phyloP scores from a whole-genome alignment of 306 rosid species.

The Glycine tomentella region DNA sequence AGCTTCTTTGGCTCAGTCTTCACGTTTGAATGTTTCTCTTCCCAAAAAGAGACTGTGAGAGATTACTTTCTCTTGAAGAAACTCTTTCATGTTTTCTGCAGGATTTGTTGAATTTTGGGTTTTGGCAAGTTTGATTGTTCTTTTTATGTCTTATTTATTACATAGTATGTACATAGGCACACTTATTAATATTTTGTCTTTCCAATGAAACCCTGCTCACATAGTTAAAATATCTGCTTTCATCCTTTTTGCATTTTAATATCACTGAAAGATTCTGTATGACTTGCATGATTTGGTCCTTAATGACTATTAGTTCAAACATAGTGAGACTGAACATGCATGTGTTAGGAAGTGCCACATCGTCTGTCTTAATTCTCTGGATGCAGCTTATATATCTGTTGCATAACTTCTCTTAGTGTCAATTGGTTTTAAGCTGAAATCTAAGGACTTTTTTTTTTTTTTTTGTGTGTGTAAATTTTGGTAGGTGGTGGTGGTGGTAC shows the following conservation, averaged over 20 bases:
- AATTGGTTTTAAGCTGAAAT: too few species aligned
- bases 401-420: too few species aligned
- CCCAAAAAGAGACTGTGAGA: background rate
- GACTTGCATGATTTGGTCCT: constrained; percentile 23
- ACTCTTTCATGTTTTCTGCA: background rate
- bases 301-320: constrained; percentile 21
- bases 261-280: background rate
- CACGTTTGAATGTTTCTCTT: constrained; percentile 28
- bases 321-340: constrained; percentile 19
- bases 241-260: constrained; percentile 5
- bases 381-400: too few species aligned
- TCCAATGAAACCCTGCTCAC: background rate
- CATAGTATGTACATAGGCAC: background rate
- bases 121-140: constrained; percentile 3
- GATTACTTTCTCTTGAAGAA: constrained; percentile 31
- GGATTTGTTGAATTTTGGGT: background rate
- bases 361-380: too few species aligned
- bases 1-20: constrained; percentile 2
- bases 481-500: constrained; percentile 12
- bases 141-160: background rate
- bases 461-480: background rate
- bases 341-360: background rate
- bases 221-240: background rate
- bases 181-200: constrained; percentile 17
- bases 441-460: background rate